Evolutionary conservation across 78 protist species (phyloP), one percentile per base, ranked within the genome.

Genomic region (Dictyostelium brefeldianum): DNA sequence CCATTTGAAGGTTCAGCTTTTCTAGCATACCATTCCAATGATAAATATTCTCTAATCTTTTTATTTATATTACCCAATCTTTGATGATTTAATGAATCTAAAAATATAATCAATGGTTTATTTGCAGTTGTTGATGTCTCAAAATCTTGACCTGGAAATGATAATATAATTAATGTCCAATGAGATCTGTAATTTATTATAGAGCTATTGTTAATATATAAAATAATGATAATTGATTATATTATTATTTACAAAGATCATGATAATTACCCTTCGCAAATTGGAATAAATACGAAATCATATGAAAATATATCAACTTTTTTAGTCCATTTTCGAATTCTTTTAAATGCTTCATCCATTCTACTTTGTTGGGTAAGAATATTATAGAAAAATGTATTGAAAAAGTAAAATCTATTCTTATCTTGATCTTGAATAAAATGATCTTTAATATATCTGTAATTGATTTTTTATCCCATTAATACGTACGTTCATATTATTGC

Each of bases 221-320:
- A n/a, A n/a, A n/a, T n/a, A n/a, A n/a, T n/a, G n/a, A n/a, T n/a
- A n/a, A n/a, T n/a, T n/a, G n/a, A n/a, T n/a, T n/a, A n/a, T 17
- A 27, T 57, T 47, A n/a, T 59, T 14, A 7, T 62, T 29, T 29
- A n/a, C n/a, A n/a, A n/a, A n/a, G n/a, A n/a, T n/a, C 43, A 36
- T 36, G 43, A 3, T 36, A 65, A 59, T 22, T 78, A 91, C 95
- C 78, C 81, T 67, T 81, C 83, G 27, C 83, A 78, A 64, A 91
- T 81, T n/a, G 95, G 95, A n/a, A 91, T 91, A 48, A 91, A 65
- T 78, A 91, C 51, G 29, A 83, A 91, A 47, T 91, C 90, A 5
- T 65, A 65, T n/a, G 84, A 77, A 54, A 91, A 91, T 1, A 91
- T 91, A 46, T 91, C 95, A 43, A 74, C 73, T 15, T 48, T 25